Conservation (phyloP, 805 yeast species). For the Ascoidea rubescens region DNA sequence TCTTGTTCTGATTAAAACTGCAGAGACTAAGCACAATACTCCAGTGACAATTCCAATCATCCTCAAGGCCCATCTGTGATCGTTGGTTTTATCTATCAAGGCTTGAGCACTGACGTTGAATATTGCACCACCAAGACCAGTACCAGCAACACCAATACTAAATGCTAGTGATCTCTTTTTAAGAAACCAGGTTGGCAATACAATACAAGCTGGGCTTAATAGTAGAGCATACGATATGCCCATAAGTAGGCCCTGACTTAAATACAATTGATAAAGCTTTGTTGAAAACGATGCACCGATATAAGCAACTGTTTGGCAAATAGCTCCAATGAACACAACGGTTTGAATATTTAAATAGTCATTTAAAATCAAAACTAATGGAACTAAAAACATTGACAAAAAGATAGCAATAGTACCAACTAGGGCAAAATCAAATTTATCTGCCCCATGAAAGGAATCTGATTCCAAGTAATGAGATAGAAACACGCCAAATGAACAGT, state of each 20-base stretch:
- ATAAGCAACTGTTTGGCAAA: conserved; percentile 31
- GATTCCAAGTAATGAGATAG: conserved; percentile 40
- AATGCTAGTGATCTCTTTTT: conserved; percentile 32
- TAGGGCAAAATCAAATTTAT: conserved; percentile 44
- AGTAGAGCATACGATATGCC: conserved; percentile 36
- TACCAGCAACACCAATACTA: conserved; percentile 35
- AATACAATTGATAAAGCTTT: conserved; percentile 33
- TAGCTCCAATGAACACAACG: conserved; percentile 22
- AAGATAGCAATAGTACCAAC: conserved; percentile 54
- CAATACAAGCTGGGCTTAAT: conserved; percentile 36
- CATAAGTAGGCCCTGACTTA: conserved; percentile 37
- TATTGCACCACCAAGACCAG: conserved; percentile 38
- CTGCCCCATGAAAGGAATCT: conserved; percentile 37
- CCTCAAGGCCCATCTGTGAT: conserved; percentile 33
- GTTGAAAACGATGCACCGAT: conserved; percentile 38
- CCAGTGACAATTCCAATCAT: conserved; percentile 27
- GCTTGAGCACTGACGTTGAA: conserved; percentile 27
- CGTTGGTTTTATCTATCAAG: conserved; percentile 25
- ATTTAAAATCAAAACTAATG: conserved; percentile 2
- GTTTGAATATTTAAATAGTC: conserved; percentile 2
- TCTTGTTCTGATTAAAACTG: conserved; percentile 31
- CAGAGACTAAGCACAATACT: conserved; percentile 23
- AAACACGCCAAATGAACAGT: conserved; percentile 52
- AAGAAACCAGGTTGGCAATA: conserved; percentile 42
- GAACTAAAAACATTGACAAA: conserved; percentile 7